phyloP scores from a whole-genome alignment of 1,139 yeast species.

The Suhomyces terraborum region DNA sequence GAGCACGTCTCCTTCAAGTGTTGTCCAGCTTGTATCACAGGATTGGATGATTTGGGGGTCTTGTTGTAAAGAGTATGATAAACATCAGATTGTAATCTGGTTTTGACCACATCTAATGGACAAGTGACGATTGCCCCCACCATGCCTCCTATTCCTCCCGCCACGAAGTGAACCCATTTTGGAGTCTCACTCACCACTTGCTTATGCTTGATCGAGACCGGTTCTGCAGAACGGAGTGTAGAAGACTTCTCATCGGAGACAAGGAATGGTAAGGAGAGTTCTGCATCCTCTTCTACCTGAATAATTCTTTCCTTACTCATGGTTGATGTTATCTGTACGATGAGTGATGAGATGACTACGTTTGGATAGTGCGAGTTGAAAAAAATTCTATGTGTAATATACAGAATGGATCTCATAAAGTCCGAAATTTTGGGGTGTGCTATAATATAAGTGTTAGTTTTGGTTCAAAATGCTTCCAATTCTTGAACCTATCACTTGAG shows the following conservation, averaged over 20 bases:
- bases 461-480: no score
- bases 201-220: slow-evolving; percentile 20
- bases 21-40: slow-evolving; percentile 49
- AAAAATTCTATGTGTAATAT: slow-evolving; percentile 3
- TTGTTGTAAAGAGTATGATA: slow-evolving; percentile 47
- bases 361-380: slow-evolving; percentile 2
- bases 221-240: slow-evolving; percentile 40
- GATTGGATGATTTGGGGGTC: slow-evolving; percentile 44
- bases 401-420: neutral
- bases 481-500: slow-evolving; percentile 39
- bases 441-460: neutral
- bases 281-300: slow-evolving; percentile 54
- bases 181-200: slow-evolving; percentile 30
- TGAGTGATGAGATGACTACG: slow-evolving; percentile 3
- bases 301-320: slow-evolving; percentile 19
- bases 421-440: neutral
- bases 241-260: slow-evolving; percentile 71
- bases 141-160: slow-evolving; percentile 99
- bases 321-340: neutral
- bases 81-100: slow-evolving; percentile 89
- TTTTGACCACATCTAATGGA: slow-evolving; percentile 95
- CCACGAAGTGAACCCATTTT: slow-evolving; percentile 97
- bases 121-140: slow-evolving; percentile 93
- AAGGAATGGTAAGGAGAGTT: slow-evolving; percentile 59
- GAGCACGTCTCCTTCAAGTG: slow-evolving; percentile 84